Evolutionary conservation across 495 filamentous ascomycete genomes (phyloP).

Genomic region (Talaromyces adpressus): DNA sequence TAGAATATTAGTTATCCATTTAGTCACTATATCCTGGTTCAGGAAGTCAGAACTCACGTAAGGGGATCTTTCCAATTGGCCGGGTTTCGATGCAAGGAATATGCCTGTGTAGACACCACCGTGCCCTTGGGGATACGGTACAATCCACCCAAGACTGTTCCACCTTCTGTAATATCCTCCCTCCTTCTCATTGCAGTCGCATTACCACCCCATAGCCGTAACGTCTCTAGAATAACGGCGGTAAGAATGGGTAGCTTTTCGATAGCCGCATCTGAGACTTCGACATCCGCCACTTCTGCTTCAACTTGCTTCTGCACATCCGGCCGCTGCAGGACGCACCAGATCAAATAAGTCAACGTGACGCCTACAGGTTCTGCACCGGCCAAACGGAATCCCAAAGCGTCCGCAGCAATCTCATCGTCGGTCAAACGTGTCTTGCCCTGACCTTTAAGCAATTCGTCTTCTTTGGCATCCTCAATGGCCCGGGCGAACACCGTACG

Average conservation of each 20-base stretch:
- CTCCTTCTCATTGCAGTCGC: neutral
- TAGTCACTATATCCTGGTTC: no score
- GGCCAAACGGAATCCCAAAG: neutral
- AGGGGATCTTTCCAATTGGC: neutral
- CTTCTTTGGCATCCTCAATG: neutral
- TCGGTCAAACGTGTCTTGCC: neutral
- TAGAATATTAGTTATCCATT: no score
- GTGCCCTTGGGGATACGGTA: conserved; percentile 23
- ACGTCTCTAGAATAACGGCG: neutral
- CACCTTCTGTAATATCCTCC: neutral
- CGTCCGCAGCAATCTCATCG: neutral
- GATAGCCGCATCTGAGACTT: neutral
- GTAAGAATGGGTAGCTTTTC: neutral
- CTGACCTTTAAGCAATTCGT: neutral
- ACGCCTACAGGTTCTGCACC: neutral
- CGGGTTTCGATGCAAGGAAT: conserved; percentile 34
- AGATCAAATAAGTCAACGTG: neutral
- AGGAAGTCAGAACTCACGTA: no score
- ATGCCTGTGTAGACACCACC: conserved; percentile 32
- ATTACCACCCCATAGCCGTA: neutral
- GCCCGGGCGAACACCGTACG: neutral
- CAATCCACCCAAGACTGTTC: neutral
- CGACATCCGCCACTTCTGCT: neutral
- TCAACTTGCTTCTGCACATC: neutral
- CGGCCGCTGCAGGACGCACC: neutral